These are phyloP conservation scores for Populus alba DNA, from an alignment of 345 rosid genomes.

Conservation along the genomic window DNA sequence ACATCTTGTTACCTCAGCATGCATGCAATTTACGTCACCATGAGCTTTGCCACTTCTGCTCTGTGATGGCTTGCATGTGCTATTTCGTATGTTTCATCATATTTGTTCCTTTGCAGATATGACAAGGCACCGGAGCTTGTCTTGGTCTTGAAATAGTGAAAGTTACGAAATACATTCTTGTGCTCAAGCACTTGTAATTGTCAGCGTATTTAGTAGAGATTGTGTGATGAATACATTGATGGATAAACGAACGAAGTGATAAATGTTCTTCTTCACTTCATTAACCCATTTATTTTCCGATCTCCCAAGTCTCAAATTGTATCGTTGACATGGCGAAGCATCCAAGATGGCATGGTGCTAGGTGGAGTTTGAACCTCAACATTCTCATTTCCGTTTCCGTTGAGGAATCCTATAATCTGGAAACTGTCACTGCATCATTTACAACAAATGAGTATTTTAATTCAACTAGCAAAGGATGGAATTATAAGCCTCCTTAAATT, in stretches of 20 bases:
- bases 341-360: slow-evolving; percentile 38
- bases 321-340: slow-evolving; percentile 34
- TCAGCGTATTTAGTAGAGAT: background rate
- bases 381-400: slow-evolving; percentile 21
- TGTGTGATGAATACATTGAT: background rate
- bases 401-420: slow-evolving; percentile 13
- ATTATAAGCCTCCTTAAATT: background rate
- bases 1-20: too few relatives aligned
- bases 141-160: background rate
- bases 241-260: slow-evolving; percentile 5
- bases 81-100: background rate
- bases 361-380: slow-evolving; percentile 21
- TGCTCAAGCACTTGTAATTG: background rate
- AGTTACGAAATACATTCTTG: background rate
- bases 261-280: background rate
- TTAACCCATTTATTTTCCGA: background rate
- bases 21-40: too few relatives aligned
- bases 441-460: background rate
- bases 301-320: background rate
- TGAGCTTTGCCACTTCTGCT: background rate
- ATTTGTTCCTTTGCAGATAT: background rate
- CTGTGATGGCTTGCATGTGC: background rate
- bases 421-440: slow-evolving; percentile 31
- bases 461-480: background rate
- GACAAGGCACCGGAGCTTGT: background rate